Percentiles rank a stretch among this genome's conserved stretches.
Evolutionary conservation across 1,139 yeast genomes (phyloP).

Genomic region (Hyphopichia fennica): DNA sequence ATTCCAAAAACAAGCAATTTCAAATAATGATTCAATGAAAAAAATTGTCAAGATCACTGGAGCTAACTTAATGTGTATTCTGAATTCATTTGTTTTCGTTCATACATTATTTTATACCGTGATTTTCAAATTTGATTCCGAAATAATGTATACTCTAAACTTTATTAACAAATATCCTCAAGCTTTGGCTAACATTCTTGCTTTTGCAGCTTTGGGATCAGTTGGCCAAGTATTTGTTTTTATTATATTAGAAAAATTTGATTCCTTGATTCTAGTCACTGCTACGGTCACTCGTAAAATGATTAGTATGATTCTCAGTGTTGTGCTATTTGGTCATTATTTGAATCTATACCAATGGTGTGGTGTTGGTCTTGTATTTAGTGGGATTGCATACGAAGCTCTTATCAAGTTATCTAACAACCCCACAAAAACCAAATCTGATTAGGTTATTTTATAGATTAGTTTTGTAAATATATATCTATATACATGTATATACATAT

Average conservation of each 20-base stretch:
- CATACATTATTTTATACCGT: constrained; percentile 42
- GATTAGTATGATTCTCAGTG: constrained; percentile 91
- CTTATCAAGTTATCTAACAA: constrained; percentile 13
- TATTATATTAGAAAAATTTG: constrained; percentile 77
- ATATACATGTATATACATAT: neutral
- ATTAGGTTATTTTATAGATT: neutral
- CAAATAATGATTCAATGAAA: constrained; percentile 4
- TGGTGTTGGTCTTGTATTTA: constrained; percentile 78
- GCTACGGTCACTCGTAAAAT: constrained; percentile 95
- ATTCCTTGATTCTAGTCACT: constrained; percentile 80
- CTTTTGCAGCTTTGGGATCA: constrained; percentile 81
- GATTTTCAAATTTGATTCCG: constrained; percentile 41
- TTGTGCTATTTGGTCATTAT: constrained; percentile 77
- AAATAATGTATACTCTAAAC: constrained; percentile 46
- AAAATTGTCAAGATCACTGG: constrained; percentile 43
- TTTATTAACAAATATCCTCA: constrained; percentile 44
- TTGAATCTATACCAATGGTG: constrained; percentile 67
- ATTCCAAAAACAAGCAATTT: constrained; percentile 14
- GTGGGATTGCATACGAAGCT: constrained; percentile 53
- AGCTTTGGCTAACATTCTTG: constrained; percentile 57
- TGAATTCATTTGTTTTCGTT: constrained; percentile 59
- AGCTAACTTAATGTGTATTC: constrained; percentile 81
- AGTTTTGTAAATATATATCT: neutral
- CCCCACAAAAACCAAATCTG: constrained; percentile 2
- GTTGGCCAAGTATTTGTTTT: constrained; percentile 92